These are phyloP conservation scores for Friedmanniomyces endolithicus DNA, from an alignment of 495 filamentous ascomycete species.

Conservation along the genomic window DNA sequence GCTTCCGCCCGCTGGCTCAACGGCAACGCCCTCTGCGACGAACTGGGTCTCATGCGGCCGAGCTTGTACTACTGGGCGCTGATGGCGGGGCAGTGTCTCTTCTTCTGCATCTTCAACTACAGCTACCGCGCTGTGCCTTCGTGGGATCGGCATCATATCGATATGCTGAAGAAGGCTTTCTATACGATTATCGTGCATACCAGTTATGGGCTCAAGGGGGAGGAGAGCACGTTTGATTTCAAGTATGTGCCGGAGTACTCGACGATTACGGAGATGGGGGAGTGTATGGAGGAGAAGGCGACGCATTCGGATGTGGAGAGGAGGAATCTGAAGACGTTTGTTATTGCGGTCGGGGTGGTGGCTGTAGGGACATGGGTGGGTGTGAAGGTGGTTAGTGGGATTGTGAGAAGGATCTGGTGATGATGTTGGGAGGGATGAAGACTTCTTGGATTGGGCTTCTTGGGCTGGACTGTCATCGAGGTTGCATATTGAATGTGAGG, in stretches of 20 bases:
- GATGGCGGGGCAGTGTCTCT: slow-evolving; percentile 54
- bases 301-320: slow-evolving; percentile 24
- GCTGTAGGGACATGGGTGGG: slow-evolving; percentile 21
- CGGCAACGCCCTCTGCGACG: slow-evolving; percentile 47
- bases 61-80: slow-evolving; percentile 45
- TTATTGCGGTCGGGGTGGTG: slow-evolving; percentile 21
- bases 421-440: not conserved
- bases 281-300: slow-evolving; percentile 19
- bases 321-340: slow-evolving; percentile 28
- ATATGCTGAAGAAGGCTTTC: slow-evolving; percentile 40
- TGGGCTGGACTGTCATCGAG: not conserved
- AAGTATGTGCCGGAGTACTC: slow-evolving; percentile 49
- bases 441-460: not conserved
- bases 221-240: slow-evolving; percentile 48
- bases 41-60: slow-evolving; percentile 46
- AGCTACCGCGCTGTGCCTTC: slow-evolving; percentile 41
- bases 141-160: slow-evolving; percentile 48
- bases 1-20: slow-evolving; percentile 60
- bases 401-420: slow-evolving; percentile 12
- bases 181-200: slow-evolving; percentile 43
- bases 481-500: not conserved
- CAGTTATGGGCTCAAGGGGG: slow-evolving; percentile 39
- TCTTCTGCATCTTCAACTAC: slow-evolving; percentile 47
- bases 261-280: slow-evolving; percentile 33
- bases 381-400: slow-evolving; percentile 1